Evolutionary conservation across 1,284 basidiomycete genomes (phyloP).

Genomic region (Microbotryum lychnidis-dioicae): DNA sequence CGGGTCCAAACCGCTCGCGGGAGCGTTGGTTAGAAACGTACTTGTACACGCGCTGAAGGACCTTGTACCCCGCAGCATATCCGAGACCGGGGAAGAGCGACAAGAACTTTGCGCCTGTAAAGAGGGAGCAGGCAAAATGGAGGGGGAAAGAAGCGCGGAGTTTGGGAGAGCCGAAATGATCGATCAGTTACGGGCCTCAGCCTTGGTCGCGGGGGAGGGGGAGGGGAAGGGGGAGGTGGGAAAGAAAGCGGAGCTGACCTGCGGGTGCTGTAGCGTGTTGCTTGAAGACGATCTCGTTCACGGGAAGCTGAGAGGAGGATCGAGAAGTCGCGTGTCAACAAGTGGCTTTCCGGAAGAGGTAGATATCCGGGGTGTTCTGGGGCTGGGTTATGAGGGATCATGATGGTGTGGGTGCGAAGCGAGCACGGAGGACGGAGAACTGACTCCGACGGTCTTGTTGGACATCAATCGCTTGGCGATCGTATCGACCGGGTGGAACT

Average conservation of each 20-base stretch:
- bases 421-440: conserved; percentile 9
- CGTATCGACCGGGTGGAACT: conserved; percentile 54
- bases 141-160: too few species aligned
- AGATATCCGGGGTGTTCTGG: neutral
- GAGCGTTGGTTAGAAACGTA: neutral
- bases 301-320: conserved; percentile 50
- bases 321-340: neutral
- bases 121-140: conserved; percentile 44
- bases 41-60: conserved; percentile 77
- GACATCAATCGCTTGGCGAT: conserved; percentile 97
- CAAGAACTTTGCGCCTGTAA: conserved; percentile 52
- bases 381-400: neutral
- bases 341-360: neutral
- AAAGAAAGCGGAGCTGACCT: conserved; percentile 9
- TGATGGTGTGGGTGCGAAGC: neutral
- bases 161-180: too few species aligned
- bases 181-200: too few species aligned
- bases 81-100: conserved; percentile 96
- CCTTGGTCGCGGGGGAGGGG: too few species aligned
- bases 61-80: conserved; percentile 96
- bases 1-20: neutral
- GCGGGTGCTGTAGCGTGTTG: conserved; percentile 61
- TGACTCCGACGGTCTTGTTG: conserved; percentile 71
- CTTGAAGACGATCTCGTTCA: conserved; percentile 77
- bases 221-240: too few species aligned